These are phyloP conservation scores for Tolypocladium guangdongense DNA, from an alignment of 2,329 filamentous ascomycete genomes.

Conservation along the genomic window DNA sequence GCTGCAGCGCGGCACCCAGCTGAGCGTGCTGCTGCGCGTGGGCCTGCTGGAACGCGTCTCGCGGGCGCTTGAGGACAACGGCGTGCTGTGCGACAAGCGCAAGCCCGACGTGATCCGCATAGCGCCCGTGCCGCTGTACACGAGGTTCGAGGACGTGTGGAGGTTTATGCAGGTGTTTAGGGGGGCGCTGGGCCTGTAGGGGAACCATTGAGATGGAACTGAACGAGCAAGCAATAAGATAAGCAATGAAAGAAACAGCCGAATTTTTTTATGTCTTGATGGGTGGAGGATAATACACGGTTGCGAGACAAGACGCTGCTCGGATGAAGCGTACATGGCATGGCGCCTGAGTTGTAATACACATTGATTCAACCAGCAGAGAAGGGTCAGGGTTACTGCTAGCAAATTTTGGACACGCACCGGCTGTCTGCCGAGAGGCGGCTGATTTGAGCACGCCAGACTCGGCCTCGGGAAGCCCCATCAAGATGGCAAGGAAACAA, in stretches of 20 bases:
- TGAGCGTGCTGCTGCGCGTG: slow-evolving; percentile 59
- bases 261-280: neutral
- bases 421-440: too few relatives aligned
- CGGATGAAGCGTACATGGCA: neutral
- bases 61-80: slow-evolving; percentile 50
- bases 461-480: too few relatives aligned
- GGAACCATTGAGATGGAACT: neutral
- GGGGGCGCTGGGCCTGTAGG: slow-evolving; percentile 16
- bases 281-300: neutral
- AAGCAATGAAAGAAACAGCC: neutral
- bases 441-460: too few relatives aligned
- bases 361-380: neutral
- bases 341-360: neutral
- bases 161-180: slow-evolving; percentile 32
- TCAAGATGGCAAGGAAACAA: too few relatives aligned
- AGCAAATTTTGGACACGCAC: too few relatives aligned
- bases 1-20: slow-evolving; percentile 61
- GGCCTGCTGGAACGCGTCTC: slow-evolving; percentile 62
- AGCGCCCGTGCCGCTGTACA: slow-evolving; percentile 77
- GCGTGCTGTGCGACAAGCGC: slow-evolving; percentile 71
- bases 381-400: too few relatives aligned
- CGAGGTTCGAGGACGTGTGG: slow-evolving; percentile 63
- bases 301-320: neutral
- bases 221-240: neutral
- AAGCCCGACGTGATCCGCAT: slow-evolving; percentile 78